A percentile compares a stretch with the other conserved stretches of the same genome.
Conservation (phyloP, 305 asterid genomes). For the Plantago lanceolata region DNA sequence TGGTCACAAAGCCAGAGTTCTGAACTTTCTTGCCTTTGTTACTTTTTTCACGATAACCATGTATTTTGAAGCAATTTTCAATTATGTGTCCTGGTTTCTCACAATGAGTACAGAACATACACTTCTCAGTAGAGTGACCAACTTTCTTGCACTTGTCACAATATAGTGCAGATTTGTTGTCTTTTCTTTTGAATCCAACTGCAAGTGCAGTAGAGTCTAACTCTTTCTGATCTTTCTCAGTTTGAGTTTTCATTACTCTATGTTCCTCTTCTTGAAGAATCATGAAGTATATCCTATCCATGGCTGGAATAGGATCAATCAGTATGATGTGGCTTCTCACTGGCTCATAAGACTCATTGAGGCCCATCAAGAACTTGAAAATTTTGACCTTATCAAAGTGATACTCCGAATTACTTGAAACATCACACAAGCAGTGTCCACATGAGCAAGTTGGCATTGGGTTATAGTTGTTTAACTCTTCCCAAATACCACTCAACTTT, state of each 20-base stretch:
- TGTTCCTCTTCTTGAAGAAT: background rate
- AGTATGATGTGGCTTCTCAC: background rate
- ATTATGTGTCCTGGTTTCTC: background rate
- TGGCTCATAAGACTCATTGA: background rate
- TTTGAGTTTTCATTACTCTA: too few relatives aligned
- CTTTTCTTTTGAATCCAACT: background rate
- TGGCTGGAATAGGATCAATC: background rate
- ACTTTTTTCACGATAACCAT: background rate
- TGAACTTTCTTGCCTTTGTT: too few relatives aligned
- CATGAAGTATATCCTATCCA: too few relatives aligned
- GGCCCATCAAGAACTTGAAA: too few relatives aligned
- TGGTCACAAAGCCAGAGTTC: background rate
- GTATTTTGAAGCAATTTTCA: background rate
- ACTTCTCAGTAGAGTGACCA: background rate
- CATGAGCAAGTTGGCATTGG: too few relatives aligned
- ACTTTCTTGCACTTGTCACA: background rate
- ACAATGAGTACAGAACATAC: background rate
- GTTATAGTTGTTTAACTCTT: too few relatives aligned
- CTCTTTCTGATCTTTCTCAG: too few relatives aligned
- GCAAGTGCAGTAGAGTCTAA: background rate
- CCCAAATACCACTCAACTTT: too few relatives aligned
- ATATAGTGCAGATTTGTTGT: too few relatives aligned
- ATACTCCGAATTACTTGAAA: background rate
- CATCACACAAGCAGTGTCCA: background rate
- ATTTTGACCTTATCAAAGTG: background rate